Conservation (phyloP, 2,329 filamentous ascomycete species). For the Alternaria longipes region DNA sequence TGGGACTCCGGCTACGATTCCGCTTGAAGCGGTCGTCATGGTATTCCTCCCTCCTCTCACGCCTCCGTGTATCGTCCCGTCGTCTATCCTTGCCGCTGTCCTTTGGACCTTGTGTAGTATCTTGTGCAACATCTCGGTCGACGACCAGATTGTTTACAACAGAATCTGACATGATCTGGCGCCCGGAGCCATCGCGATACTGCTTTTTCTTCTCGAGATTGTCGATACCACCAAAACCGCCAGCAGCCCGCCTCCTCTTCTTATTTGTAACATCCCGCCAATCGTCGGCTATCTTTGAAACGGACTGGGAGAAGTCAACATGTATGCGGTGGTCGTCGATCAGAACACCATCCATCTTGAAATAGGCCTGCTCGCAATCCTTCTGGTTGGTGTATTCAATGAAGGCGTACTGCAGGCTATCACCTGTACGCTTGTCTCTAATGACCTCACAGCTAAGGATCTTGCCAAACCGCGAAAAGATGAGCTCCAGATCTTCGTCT, state of each 20-base stretch:
- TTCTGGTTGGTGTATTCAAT: slow-evolving; percentile 95
- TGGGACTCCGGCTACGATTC: slow-evolving; percentile 48
- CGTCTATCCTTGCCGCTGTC: slow-evolving; percentile 27
- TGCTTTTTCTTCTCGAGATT: slow-evolving; percentile 90
- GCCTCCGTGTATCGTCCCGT: slow-evolving; percentile 54
- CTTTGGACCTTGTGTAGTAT: slow-evolving; percentile 16
- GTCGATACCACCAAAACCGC: slow-evolving; percentile 90
- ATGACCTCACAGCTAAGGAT: slow-evolving; percentile 97
- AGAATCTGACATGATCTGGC: slow-evolving; percentile 44
- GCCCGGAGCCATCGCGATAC: slow-evolving; percentile 62
- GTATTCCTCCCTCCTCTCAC: slow-evolving; percentile 46
- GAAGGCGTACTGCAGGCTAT: slow-evolving; percentile 96
- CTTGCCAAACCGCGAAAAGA: slow-evolving; percentile 95
- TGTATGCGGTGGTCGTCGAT: slow-evolving; percentile 98
- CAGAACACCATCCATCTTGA: slow-evolving; percentile 97
- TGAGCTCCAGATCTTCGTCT: slow-evolving; percentile 92
- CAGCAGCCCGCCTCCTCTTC: slow-evolving; percentile 71
- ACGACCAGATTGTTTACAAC: slow-evolving; percentile 45
- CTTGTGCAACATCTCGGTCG: slow-evolving; percentile 33
- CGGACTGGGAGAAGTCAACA: slow-evolving; percentile 97
- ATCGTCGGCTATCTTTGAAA: slow-evolving; percentile 82
- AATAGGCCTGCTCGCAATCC: slow-evolving; percentile 93
- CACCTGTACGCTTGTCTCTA: slow-evolving; percentile 89
- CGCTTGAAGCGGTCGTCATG: slow-evolving; percentile 52
- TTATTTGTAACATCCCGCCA: slow-evolving; percentile 88